phyloP scores from a whole-genome alignment of 306 rosid genomes.

The Castanea crenata region DNA sequence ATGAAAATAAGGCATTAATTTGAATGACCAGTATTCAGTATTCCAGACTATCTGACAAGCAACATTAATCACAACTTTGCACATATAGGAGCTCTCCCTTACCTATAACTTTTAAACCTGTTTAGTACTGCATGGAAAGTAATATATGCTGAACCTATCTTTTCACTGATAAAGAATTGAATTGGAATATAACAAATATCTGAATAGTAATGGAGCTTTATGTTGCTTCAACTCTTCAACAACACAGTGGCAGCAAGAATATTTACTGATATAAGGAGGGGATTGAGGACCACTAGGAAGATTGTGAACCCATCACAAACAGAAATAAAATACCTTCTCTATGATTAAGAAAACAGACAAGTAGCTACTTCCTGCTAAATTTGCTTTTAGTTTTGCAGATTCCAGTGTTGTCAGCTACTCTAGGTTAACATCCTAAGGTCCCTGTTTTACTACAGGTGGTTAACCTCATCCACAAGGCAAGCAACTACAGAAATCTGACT shows the following conservation, averaged over 20 bases:
- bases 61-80: background rate
- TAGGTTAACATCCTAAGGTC: background rate
- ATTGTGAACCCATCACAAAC: too few relatives aligned
- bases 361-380: background rate
- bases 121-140: background rate
- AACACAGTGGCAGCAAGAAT: background rate
- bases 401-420: background rate
- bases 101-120: background rate
- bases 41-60: background rate
- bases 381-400: background rate
- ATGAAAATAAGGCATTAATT: conserved; percentile 4
- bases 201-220: background rate
- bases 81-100: background rate
- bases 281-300: background rate
- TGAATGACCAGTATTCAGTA: background rate
- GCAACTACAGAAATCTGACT: conserved; percentile 24
- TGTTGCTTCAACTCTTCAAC: background rate
- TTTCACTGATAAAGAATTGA: background rate
- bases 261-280: background rate
- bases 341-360: too few relatives aligned
- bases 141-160: background rate
- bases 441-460: background rate
- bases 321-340: too few relatives aligned
- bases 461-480: conserved; percentile 16
- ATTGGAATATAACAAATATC: background rate